These are phyloP conservation scores for Chondrus crispus DNA, from an alignment of 23 red algal genomes.

Conservation along the genomic window DNA sequence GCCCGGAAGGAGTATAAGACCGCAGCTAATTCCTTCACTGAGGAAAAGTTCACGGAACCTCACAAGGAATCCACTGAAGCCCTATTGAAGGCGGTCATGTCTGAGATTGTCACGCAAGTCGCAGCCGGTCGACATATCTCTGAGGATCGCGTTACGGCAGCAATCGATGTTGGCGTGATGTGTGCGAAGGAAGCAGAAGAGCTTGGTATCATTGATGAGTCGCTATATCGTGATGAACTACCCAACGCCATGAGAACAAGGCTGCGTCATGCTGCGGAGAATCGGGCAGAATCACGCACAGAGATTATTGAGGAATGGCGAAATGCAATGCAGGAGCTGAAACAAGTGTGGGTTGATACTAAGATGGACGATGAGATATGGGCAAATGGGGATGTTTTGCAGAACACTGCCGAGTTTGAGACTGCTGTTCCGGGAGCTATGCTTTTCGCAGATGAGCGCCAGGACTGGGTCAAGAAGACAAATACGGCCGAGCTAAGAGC, in stretches of 20 bases:
- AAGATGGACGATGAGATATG: constrained; percentile 16
- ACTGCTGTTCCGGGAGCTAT: constrained; percentile 7
- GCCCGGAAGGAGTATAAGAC: constrained; percentile 78
- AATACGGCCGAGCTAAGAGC: constrained; percentile 39
- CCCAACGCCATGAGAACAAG: constrained; percentile 33
- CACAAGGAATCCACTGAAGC: constrained; percentile 59
- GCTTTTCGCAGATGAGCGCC: constrained; percentile 25
- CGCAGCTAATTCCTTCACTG: constrained; percentile 68
- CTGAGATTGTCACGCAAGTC: constrained; percentile 17
- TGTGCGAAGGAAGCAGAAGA: constrained; percentile 30
- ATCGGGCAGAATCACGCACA: not conserved
- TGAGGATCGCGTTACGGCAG: constrained; percentile 25
- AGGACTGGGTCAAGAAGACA: constrained; percentile 17
- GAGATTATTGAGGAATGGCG: constrained; percentile 57
- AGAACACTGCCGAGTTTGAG: constrained; percentile 16
- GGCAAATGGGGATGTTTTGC: constrained; percentile 27
- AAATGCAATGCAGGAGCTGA: constrained; percentile 37
- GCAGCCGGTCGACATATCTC: constrained; percentile 36
- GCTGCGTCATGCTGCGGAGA: constrained; percentile 18
- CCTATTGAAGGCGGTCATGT: constrained; percentile 48
- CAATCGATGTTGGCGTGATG: constrained; percentile 62
- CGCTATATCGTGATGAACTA: constrained; percentile 59
- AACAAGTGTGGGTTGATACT: constrained; percentile 8
- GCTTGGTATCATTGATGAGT: constrained; percentile 57
- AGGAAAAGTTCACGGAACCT: constrained; percentile 69